phyloP scores from a whole-genome alignment of 345 rosid species.

The Orychophragmus violaceus region DNA sequence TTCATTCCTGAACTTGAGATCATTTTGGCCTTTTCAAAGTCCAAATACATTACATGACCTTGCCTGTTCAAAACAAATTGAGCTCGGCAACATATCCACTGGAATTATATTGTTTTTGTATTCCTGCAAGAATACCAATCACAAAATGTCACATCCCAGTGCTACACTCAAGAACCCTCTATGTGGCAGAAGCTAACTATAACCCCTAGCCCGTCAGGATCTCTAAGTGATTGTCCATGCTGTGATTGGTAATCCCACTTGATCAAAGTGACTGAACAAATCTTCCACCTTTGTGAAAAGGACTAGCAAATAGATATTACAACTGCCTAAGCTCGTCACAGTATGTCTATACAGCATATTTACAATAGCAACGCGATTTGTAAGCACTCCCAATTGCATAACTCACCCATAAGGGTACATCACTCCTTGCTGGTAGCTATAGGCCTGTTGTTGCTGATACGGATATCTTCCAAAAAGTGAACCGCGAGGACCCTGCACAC shows the following conservation, averaged over 20 bases:
- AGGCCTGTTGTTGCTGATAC: constrained; percentile 68
- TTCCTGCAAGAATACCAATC: constrained; percentile 76
- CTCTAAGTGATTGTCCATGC: constrained; percentile 28
- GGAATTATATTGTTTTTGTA: constrained; percentile 46
- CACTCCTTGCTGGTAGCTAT: constrained; percentile 67
- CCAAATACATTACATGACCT: constrained; percentile 37
- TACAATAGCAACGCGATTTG: neutral
- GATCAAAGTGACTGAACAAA: constrained; percentile 2
- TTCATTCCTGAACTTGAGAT: neutral
- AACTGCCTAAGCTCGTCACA: neutral
- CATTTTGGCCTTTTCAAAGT: constrained; percentile 2
- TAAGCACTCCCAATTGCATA: neutral
- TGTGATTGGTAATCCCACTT: constrained; percentile 37
- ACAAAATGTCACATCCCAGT: constrained; percentile 50
- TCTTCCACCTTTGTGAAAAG: neutral
- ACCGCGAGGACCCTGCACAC: constrained; percentile 54
- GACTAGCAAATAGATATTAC: neutral
- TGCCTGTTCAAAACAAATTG: constrained; percentile 61
- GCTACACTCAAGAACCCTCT: constrained; percentile 36
- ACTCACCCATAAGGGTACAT: constrained; percentile 88
- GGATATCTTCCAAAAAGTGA: constrained; percentile 55
- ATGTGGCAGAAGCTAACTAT: constrained; percentile 34
- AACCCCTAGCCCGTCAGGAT: constrained; percentile 27
- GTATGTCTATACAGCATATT: neutral
- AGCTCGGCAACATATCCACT: constrained; percentile 49